Base-by-base conservation (phyloP, 1,139 yeast species). In the Yamadazyma jaroonii region DNA sequence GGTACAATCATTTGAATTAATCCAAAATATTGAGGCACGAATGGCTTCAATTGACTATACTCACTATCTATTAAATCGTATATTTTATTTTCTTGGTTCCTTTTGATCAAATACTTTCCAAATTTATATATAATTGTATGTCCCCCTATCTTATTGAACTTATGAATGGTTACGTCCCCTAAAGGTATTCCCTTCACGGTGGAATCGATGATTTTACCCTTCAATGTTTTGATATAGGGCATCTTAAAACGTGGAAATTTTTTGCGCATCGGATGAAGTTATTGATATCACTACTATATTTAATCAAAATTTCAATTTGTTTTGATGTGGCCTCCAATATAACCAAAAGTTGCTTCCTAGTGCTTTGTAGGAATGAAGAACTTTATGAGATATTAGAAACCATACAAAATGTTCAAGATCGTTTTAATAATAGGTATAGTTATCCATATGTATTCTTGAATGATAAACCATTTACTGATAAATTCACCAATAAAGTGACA, bases 91-190 rank as follows among this genome's bases (percentile, higher is more conserved):
- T 94, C 99, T 52, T 88, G 88, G 45, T 89, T 86, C 44, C 92
- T 66, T 1, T 94, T 94, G 61, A 98, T 92, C n/a, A 94, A 96
- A 0, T 97, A 97, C 49, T 82, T 84, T 6, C 95, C 84, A 56
- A 92, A 92, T 46, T 92, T 75, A 62, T 92, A 94, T 33, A 94
- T 89, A 2, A 97, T 97, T 0, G 97, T 92, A 57, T 94, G 99
- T 0, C 99, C 99, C 8, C 99, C 99, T 6, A 94, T 98, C 54
- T 86, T 86, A 56, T 92, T 90, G 31, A 45, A 44, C 25, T 47
- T 45, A 3, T 35, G 25, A 14, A 47, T 83, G 80, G 31, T 63
- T 85, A 90, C 2, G 95, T 96, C 11, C 4, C 35, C 37, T 8
- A 9, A 11, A 3, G 27, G 21, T 6, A 36, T 13, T 9, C 32